Evolutionary conservation across 306 rosid species (phyloP).

Genomic region (Alnus glutinosa): DNA sequence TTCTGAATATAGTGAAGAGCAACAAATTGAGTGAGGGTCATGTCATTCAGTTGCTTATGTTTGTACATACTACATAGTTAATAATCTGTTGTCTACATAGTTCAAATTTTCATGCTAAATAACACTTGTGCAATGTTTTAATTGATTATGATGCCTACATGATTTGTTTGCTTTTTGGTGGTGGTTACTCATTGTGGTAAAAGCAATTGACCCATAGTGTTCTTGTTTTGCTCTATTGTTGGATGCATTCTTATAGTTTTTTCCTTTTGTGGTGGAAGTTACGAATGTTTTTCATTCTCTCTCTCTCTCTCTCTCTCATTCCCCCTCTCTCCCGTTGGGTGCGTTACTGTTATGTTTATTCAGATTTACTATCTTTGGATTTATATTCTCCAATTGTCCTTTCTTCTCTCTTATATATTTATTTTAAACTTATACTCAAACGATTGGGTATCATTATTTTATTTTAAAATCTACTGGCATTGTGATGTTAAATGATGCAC

Average conservation of each 20-base stretch:
- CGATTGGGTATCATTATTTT: constrained; percentile 5
- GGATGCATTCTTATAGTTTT: background rate
- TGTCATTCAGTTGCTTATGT: constrained; percentile 1
- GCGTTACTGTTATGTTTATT: background rate
- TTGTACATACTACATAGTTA: background rate
- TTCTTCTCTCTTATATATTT: constrained; percentile 14
- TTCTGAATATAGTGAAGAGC: background rate
- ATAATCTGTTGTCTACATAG: background rate
- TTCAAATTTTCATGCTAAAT: background rate
- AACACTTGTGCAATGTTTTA: background rate
- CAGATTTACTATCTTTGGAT: background rate
- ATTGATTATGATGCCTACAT: background rate
- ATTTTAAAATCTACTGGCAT: constrained; percentile 24
- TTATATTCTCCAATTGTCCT: background rate
- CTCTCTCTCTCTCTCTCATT: background rate
- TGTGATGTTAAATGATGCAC: constrained; percentile 28
- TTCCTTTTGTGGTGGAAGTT: background rate
- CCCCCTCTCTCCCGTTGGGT: background rate
- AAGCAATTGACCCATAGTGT: background rate
- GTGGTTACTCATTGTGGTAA: background rate
- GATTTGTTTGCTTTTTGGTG: background rate
- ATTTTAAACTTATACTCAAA: background rate
- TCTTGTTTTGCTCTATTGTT: background rate
- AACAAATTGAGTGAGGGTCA: background rate
- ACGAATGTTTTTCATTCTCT: background rate